Percentiles rank a stretch among this genome's conserved stretches.
phyloP scores from a whole-genome alignment of 176 grass and related monocot genomes.

The Coix lacrymajobi region DNA sequence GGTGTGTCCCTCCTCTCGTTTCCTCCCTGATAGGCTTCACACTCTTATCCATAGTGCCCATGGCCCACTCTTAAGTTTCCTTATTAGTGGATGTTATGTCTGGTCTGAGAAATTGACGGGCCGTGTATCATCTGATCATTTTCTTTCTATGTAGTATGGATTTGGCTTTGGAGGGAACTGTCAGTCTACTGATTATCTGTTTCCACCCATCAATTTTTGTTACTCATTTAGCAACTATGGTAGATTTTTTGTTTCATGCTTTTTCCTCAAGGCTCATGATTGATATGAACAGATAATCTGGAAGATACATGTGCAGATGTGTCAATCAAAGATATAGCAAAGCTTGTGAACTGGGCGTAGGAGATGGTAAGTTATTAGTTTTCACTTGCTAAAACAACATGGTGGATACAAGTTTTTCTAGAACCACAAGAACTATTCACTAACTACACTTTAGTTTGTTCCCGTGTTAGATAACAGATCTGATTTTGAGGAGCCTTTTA shows the following conservation, averaged over 20 bases:
- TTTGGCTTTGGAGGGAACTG: not conserved
- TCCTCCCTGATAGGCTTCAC: too few species aligned
- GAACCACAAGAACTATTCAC: not conserved
- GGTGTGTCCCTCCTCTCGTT: not conserved
- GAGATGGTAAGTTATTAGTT: slow-evolving; percentile 26
- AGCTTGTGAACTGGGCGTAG: not conserved
- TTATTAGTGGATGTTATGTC: not conserved
- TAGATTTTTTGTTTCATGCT: not conserved
- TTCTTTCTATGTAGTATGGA: not conserved
- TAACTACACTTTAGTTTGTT: slow-evolving; percentile 38
- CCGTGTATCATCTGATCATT: not conserved
- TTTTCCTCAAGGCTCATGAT: not conserved
- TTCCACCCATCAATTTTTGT: not conserved
- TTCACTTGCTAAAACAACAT: not conserved
- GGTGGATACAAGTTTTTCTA: not conserved
- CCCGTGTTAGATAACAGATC: slow-evolving; percentile 18
- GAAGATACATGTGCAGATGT: not conserved
- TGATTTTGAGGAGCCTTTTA: slow-evolving; percentile 13
- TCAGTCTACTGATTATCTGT: not conserved
- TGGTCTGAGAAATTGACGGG: not conserved
- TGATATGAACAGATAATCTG: not conserved
- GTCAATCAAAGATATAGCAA: not conserved
- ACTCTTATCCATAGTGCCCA: not conserved
- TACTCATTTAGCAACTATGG: not conserved
- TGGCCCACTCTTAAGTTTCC: not conserved